Percentiles rank a stretch among this genome's conserved stretches.
Conservation (phyloP, 352 stramenopile genomes). For the Phytophthora gonapodyides region DNA sequence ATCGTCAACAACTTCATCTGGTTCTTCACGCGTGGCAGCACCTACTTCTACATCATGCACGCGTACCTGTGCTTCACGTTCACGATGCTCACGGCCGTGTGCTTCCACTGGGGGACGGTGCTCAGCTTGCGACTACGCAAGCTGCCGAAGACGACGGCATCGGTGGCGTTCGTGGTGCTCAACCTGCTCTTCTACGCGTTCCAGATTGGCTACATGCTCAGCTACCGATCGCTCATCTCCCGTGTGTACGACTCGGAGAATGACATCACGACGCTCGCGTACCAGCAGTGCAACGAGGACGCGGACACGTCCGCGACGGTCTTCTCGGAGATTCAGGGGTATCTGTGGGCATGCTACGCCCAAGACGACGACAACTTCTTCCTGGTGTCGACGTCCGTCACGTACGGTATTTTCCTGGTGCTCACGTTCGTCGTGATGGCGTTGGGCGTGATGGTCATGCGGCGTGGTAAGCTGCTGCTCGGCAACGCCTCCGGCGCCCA, state of each 20-base stretch:
- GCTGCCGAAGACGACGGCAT: conserved; percentile 68
- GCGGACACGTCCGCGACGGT: conserved; percentile 61
- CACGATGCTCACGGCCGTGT: conserved; percentile 88
- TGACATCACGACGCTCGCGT: conserved; percentile 67
- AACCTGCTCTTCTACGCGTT: conserved; percentile 86
- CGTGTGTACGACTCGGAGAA: conserved; percentile 78
- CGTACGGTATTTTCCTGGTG: conserved; percentile 76
- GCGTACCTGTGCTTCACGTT: conserved; percentile 86
- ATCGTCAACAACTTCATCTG: conserved; percentile 90
- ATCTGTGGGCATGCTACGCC: conserved; percentile 83
- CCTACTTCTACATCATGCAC: conserved; percentile 86
- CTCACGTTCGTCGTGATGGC: conserved; percentile 82
- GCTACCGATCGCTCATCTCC: conserved; percentile 65
- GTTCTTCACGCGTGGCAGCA: conserved; percentile 62
- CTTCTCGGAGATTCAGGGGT: conserved; percentile 88
- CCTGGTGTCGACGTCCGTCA: conserved; percentile 78
- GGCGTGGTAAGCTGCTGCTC: conserved; percentile 72
- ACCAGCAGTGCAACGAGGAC: conserved; percentile 78
- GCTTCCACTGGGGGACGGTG: conserved; percentile 88
- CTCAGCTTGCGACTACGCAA: conserved; percentile 79
- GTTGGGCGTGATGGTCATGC: conserved; percentile 88
- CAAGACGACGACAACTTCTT: conserved; percentile 76
- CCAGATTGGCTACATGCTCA: conserved; percentile 73
- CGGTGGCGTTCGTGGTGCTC: conserved; percentile 65
- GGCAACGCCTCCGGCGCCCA: conserved; percentile 72